Evolutionary conservation across 352 stramenopile species (phyloP), one percentile per base, ranked within the genome.

Genomic region (Pythium dissotocum): DNA sequence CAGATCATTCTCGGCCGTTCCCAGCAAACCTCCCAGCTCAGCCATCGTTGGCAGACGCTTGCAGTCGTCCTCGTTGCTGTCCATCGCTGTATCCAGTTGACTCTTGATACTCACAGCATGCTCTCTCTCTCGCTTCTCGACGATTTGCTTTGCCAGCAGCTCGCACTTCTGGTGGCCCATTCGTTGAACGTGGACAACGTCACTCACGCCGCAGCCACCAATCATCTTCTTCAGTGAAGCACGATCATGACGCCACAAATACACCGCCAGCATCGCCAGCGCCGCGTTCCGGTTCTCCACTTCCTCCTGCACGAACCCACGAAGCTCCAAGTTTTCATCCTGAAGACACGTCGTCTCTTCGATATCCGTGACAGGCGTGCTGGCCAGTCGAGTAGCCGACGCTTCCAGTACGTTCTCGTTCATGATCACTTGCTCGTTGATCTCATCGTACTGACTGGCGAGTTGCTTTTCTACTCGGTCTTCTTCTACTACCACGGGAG

Each of bases 361-460:
- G 35, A 72, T 68, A 48, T 85, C 75, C 12, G 56, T 65, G 6
- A 71, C 26, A 33, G 73, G 60, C 28, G 61, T 69, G 49, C 54
- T 38, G n/a, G 69, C 57, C 33, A 80, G 63, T 24, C 70, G 69
- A 65, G 44, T 36, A 18, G 77, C 42, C 70, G 61, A 77, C 36
- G 79, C 70, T 55, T 73, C 71, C 36, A 85, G 56, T 0, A 69
- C 72, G 18, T 73, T 75, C 57, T 85, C 76, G 57, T 87, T 86
- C 21, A 53, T 16, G 8, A 32, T 38, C 6, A 70, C 55, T 32
- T 49, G 56, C 13, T 64, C 42, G 26, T 64, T 70, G 13, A 70
- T 33, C 10, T 13, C 8, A 24, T 70, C 63, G 44, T 70, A 70
- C 24, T 42, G 44, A 2, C 24, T 6, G 1, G 38, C 42, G 35